These are phyloP conservation scores for Melampsora americana DNA, from an alignment of 1,284 basidiomycete species.

Conservation along the genomic window DNA sequence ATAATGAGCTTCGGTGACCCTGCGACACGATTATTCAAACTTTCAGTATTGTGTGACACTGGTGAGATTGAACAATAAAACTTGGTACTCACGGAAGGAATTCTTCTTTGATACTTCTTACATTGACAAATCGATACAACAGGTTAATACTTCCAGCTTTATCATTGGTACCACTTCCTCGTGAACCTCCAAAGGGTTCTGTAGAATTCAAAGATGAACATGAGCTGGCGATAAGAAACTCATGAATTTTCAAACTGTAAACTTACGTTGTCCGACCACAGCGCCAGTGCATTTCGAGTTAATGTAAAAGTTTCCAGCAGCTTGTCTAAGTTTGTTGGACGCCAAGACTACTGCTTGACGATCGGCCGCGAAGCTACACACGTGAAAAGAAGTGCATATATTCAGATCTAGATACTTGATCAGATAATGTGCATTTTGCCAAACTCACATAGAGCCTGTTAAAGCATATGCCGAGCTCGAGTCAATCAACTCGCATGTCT, in stretches of 20 bases:
- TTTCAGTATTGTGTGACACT: neutral
- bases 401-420: constrained; percentile 36
- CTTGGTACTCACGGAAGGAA: constrained; percentile 60
- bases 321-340: constrained; percentile 74
- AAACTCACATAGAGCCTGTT: constrained; percentile 76
- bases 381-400: neutral
- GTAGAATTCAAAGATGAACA: neutral
- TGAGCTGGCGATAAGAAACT: neutral
- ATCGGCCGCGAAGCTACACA: constrained; percentile 70
- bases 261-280: constrained; percentile 50
- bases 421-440: neutral
- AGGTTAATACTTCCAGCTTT: constrained; percentile 90
- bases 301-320: constrained; percentile 85
- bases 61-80: neutral
- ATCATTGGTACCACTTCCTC: constrained; percentile 94
- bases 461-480: constrained; percentile 82
- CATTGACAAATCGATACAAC: constrained; percentile 77
- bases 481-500: constrained; percentile 83
- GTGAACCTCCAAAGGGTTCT: constrained; percentile 88
- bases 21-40: constrained; percentile 46
- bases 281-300: constrained; percentile 88
- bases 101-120: constrained; percentile 93
- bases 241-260: neutral
- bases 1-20: constrained; percentile 71
- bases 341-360: constrained; percentile 72